Evolutionary conservation across 2,329 filamentous ascomycete species (phyloP), one percentile per base, ranked within the genome.

Genomic region (Monosporascus sp.): DNA sequence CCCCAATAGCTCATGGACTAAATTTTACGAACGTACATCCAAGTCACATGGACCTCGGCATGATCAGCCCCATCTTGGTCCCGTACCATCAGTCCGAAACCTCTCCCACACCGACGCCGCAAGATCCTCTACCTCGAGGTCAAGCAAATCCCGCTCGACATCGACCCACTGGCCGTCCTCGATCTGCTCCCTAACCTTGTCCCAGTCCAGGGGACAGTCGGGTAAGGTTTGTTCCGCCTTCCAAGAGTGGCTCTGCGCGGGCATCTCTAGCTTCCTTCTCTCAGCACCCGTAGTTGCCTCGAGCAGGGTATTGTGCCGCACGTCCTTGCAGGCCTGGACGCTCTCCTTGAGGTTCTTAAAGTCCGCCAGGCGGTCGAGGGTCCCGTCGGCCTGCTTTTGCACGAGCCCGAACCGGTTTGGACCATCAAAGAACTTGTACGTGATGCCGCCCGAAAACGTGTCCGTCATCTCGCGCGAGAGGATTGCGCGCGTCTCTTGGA

Each of bases 351-450:
- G 50, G 43, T 52, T 52, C 3, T 24, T 9, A 35, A 58, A 65
- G 43, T 63, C 61, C 0, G 18, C 17, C 15, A 48, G 41, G 28
- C 40, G 52, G 26, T 50, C 47, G 26, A 61, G n/a, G 7, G 2
- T 17, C n/a, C 51, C 22, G 15, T 45, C 37, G 6, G 37, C 35
- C 37, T 17, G 18, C 37, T 26, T 40, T 5, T 53, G n/a, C 7
- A 83, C 76, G 8, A 84, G 70, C 48, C 72, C 73, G 51, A 66
- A 70, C n/a, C 66, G 59, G 52, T 74, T 74, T 5, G 69, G 58
- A 54, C 81, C 79, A 59, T 83, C 70, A n/a, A 77, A 78, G 67
- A 77, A 85, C 63, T 86, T 80, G 68, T 84, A 85, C 20, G 84
- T 79, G 26, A 85, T 70, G 51, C 82, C 83, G 49, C 83, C 82